Evolutionary conservation across 768 basidiomycete genomes (phyloP), one percentile per base, ranked within the genome.

Genomic region (Trametes cubensis): DNA sequence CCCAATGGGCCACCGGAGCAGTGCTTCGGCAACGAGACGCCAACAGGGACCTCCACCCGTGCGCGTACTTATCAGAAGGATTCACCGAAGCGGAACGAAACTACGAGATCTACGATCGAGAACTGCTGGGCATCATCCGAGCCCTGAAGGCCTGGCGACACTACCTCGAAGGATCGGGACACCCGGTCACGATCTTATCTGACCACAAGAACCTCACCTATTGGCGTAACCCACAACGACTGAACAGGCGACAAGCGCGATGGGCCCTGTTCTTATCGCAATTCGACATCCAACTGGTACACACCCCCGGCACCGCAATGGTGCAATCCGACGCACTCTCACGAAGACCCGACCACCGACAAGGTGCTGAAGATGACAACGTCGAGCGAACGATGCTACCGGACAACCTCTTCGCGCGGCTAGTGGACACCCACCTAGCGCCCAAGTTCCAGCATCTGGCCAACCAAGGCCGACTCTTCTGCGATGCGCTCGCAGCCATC

Each of bases 101-200:
- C 66, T 84, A 85, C 61, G 71, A 80, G 14, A 77, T 81, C 20
- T 75, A 83, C 60, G 77, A 86, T 60, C 79, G 80, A 63, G 83
- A 85, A 71, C 68, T 84, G 15, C 72, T 84, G 0, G 79, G 79
- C 1, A 76, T 85, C 48, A 68, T 84, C 7, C 66, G 72, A 4
- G 64, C 71, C 0, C 73, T 78, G 51, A 42, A 55, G 14, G 30
- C 66, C 14, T 74, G 69, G 65, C 41, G 41, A 42, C 41, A 42
- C 41, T 42, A 42, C 41, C 41, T 42, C n/a, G 41, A 42, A 42
- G 41, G 41, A 42, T 42, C 41, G 4, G 41, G 41, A 13, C 13
- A 14, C n/a, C 41, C 41, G 41, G n/a, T 42, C n/a, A n/a, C 13
- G 15, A n/a, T 42, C 15, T 4, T 42, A 14, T 15, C 41, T 4